phyloP scores from a whole-genome alignment of 345 rosid genomes.

The Gossypium sturtianum region DNA sequence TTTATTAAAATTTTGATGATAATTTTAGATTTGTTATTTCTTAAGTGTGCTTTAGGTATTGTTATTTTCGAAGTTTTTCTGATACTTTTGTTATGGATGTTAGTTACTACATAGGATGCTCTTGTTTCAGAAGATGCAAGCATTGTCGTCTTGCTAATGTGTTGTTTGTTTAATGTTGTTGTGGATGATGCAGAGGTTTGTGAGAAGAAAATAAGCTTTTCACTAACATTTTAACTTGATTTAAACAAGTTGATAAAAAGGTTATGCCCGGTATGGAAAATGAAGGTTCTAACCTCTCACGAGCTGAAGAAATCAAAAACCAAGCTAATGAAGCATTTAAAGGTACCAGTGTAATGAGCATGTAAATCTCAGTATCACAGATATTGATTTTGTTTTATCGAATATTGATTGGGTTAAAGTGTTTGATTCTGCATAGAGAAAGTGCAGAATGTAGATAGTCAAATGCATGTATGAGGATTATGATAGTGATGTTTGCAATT shows the following conservation, averaged over 20 bases:
- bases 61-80: neutral
- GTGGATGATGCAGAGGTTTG: neutral
- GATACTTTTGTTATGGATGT: neutral
- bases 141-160: neutral
- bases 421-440: neutral
- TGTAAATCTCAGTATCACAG: neutral
- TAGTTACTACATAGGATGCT: neutral
- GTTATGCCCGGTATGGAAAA: constrained; percentile 18
- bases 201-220: neutral
- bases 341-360: constrained; percentile 20
- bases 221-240: neutral
- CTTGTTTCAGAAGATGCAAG: neutral
- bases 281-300: constrained; percentile 29
- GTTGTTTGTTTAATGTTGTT: neutral
- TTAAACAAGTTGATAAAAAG: neutral
- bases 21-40: neutral
- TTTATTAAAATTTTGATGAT: neutral
- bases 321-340: constrained; percentile 50
- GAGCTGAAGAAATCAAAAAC: constrained; percentile 36
- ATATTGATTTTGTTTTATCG: no score
- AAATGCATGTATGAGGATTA: neutral
- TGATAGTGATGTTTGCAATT: neutral
- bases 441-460: neutral
- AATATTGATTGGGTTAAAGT: neutral
- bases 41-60: neutral